Evolutionary conservation across 495 filamentous ascomycete species (phyloP), one percentile per base, ranked within the genome.

Genomic region (Xylaria acuta): DNA sequence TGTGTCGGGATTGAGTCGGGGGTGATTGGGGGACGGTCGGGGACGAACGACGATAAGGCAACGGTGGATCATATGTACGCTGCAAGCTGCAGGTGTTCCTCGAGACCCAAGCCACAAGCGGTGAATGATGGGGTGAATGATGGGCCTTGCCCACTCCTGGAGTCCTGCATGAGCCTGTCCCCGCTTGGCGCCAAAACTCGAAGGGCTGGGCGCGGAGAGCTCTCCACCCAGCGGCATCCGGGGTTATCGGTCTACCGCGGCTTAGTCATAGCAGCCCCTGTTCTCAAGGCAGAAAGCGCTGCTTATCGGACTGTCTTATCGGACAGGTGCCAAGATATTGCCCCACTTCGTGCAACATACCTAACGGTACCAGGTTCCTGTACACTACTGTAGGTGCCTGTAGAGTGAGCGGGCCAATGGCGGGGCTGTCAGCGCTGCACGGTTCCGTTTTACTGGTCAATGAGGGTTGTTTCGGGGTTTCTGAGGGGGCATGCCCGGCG

Each of bases 401-500:
- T 14, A 3, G 0, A 30, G 64, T 51, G 41, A 18, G 7, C 16
- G 12, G 47, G 16, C 63, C 70, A 72, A 71, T 71, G 56, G 69
- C 70, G 70, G 70, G 63, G 63, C 70, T n/a, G 25, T 40, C 70
- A 67, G 62, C 49, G 60, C 40, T 14, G 8, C 70, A 72, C 63
- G 65, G 51, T 67, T 49, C 38, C n/a, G 30, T 71, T 71, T 59
- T 32, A 70, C 54, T 73, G 67, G 71, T 22, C 16, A 41, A 20
- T 18, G 64, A n/a, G 30, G 45, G 30, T 54, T 40, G 64, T 54
- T 40, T 47, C n/a, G 64, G 64, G 60, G 1, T 20, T 5, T 20
- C n/a, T 36, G 25, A 43, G 62, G 22, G n/a, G 25, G 41, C 43
- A 47, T 49, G n/a, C 11, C 12, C 7, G 27, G 54, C 27, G 54